These are phyloP conservation scores for Dichotomocladium elegans DNA, from an alignment of 371 early-diverging fungal genomes.

Conservation along the genomic window DNA sequence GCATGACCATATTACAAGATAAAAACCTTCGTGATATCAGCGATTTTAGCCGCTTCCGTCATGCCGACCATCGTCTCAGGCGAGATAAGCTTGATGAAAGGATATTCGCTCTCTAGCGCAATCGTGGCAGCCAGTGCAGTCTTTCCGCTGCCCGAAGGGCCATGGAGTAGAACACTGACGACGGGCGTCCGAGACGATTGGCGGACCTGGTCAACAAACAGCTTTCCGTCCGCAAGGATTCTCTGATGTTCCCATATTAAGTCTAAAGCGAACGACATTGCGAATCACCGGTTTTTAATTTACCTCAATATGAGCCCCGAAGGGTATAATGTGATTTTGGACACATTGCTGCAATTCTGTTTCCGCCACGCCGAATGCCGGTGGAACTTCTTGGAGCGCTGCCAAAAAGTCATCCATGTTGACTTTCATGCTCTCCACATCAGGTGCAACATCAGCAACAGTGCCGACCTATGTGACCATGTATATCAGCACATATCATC, in stretches of 20 bases:
- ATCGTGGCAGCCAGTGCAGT: conserved; percentile 97
- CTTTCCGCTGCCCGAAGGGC: conserved; percentile 92
- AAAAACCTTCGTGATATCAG: conserved; percentile 81
- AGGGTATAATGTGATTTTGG: conserved; percentile 84
- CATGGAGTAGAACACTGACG: conserved; percentile 87
- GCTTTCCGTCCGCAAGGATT: conserved; percentile 76
- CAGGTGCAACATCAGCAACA: conserved; percentile 72
- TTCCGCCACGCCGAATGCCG: conserved; percentile 98
- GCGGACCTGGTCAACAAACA: conserved; percentile 85
- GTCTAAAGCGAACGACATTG: neutral
- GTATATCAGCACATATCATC: neutral
- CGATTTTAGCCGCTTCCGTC: conserved; percentile 90
- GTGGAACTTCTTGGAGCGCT: conserved; percentile 96
- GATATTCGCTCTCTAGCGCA: conserved; percentile 93
- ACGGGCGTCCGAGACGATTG: conserved; percentile 83
- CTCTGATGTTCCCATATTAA: conserved; percentile 45
- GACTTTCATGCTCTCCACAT: conserved; percentile 89
- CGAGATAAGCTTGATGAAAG: conserved; percentile 98
- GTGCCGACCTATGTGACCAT: conserved; percentile 55
- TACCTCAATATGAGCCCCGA: conserved; percentile 66
- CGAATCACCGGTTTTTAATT: neutral
- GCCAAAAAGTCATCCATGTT: conserved; percentile 90
- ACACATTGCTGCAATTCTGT: conserved; percentile 86
- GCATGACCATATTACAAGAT: neutral
- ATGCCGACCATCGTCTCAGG: conserved; percentile 98